phyloP scores from a whole-genome alignment of 768 basidiomycete genomes.

The Suillus tomentosus region DNA sequence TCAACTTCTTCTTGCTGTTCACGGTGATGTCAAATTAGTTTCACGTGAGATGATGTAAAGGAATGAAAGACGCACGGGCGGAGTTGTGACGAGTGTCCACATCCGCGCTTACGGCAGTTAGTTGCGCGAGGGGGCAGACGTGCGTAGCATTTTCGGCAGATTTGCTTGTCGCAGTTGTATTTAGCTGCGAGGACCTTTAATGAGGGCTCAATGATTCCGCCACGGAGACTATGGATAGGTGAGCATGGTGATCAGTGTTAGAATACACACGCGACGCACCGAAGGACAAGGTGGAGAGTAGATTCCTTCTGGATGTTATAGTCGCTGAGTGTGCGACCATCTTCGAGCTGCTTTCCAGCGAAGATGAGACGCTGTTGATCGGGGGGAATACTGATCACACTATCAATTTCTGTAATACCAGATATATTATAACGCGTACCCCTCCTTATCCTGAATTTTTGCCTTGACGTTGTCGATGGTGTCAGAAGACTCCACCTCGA shows the following conservation, averaged over 20 bases:
- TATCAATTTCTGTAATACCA: slow-evolving; percentile 42
- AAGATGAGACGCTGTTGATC: slow-evolving; percentile 96
- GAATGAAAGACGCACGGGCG: slow-evolving; percentile 66
- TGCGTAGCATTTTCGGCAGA: slow-evolving; percentile 99
- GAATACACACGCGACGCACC: slow-evolving; percentile 47
- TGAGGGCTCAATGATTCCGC: slow-evolving; percentile 99
- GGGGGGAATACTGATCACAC: slow-evolving; percentile 75
- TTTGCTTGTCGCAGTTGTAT: slow-evolving; percentile 99
- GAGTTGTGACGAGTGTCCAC: slow-evolving; percentile 89
- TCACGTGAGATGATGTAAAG: slow-evolving; percentile 2
- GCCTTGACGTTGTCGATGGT: slow-evolving; percentile 96
- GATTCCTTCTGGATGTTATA: slow-evolving; percentile 99
- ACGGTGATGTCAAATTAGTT: slow-evolving; percentile 8
- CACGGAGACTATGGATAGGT: slow-evolving; percentile 70
- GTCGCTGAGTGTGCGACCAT: slow-evolving; percentile 93
- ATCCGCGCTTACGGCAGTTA: slow-evolving; percentile 96
- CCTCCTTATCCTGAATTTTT: slow-evolving; percentile 80
- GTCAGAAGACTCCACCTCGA: slow-evolving; percentile 96
- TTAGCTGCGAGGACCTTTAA: slow-evolving; percentile 95
- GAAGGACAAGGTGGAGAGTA: slow-evolving; percentile 95
- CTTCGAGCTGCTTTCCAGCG: slow-evolving; percentile 98
- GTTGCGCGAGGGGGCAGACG: slow-evolving; percentile 99
- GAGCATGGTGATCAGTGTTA: not conserved
- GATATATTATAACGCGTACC: slow-evolving; percentile 49
- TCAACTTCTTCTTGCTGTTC: slow-evolving; percentile 91